These are phyloP conservation scores for Pythium folliculosum DNA, from an alignment of 352 stramenopile species.

Conservation along the genomic window DNA sequence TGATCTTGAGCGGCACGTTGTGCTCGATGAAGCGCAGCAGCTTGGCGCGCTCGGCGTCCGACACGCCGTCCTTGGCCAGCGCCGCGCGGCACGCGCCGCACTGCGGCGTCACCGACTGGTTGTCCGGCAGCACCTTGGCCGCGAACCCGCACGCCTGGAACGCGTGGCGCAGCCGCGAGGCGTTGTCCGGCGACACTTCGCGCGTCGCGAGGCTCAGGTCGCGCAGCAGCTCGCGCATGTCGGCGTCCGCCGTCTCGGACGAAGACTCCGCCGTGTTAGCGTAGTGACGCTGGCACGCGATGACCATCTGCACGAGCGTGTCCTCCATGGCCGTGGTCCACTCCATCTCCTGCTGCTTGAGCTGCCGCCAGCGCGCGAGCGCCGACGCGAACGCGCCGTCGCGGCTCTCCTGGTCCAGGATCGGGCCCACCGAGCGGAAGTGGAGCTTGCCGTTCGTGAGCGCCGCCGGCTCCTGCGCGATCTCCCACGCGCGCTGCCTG, in stretches of 20 bases:
- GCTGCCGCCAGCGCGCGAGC: conserved; percentile 51
- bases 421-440: conserved; percentile 68
- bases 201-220: conserved; percentile 58
- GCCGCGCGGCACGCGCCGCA: conserved; percentile 43
- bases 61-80: conserved; percentile 51
- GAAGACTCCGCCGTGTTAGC: background rate
- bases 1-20: conserved; percentile 46
- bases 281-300: conserved; percentile 45
- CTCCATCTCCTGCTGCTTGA: conserved; percentile 60
- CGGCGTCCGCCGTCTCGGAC: conserved; percentile 28
- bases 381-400: conserved; percentile 43
- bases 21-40: conserved; percentile 62
- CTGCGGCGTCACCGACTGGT: conserved; percentile 39
- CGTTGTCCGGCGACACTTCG: conserved; percentile 56
- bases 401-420: conserved; percentile 57
- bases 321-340: conserved; percentile 80
- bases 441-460: conserved; percentile 46
- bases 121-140: conserved; percentile 40
- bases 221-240: conserved; percentile 61
- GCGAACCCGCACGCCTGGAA: conserved; percentile 44
- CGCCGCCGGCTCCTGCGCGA: conserved; percentile 44
- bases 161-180: conserved; percentile 37
- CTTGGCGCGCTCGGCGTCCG: conserved; percentile 38
- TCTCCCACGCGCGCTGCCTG: conserved; percentile 45
- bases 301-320: conserved; percentile 65